phyloP scores from a whole-genome alignment of 1,284 basidiomycete genomes.

The Salmacisia buchloeana region DNA sequence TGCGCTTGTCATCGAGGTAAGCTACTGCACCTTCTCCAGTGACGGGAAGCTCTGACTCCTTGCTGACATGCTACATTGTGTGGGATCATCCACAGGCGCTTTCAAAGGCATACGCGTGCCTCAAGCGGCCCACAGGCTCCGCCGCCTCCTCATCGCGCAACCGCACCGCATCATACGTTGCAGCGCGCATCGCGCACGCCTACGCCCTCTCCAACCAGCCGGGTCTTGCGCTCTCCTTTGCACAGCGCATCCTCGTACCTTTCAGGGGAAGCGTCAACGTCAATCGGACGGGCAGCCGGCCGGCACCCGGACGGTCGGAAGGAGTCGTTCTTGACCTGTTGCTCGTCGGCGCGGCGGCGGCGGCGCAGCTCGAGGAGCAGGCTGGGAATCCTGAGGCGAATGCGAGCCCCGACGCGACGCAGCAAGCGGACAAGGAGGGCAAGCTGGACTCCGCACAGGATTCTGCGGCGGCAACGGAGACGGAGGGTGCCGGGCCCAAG shows the following conservation, averaged over 20 bases:
- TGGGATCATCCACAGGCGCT: not conserved
- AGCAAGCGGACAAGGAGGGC: not conserved
- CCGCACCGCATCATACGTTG: constrained; percentile 6
- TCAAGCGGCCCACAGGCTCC: not conserved
- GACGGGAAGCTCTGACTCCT: too few species aligned
- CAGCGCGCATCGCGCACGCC: constrained; percentile 1
- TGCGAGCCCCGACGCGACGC: not conserved
- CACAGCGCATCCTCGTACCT: constrained; percentile 1
- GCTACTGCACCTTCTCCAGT: constrained; percentile 16
- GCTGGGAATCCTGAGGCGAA: not conserved
- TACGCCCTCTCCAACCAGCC: not conserved
- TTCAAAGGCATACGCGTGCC: not conserved
- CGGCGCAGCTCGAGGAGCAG: not conserved
- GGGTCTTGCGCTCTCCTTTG: not conserved
- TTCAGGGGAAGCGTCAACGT: not conserved
- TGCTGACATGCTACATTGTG: not conserved
- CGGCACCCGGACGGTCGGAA: not conserved
- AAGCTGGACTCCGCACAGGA: too few species aligned
- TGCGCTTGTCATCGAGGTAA: constrained; percentile 71
- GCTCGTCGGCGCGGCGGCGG: not conserved
- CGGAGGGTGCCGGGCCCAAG: too few species aligned
- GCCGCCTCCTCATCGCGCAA: not conserved
- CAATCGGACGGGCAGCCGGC: not conserved
- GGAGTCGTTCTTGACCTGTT: not conserved
- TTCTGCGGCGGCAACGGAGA: too few species aligned